Conservation (phyloP, 1,284 basidiomycete genomes). For the Taiwanofungus camphoratus region DNA sequence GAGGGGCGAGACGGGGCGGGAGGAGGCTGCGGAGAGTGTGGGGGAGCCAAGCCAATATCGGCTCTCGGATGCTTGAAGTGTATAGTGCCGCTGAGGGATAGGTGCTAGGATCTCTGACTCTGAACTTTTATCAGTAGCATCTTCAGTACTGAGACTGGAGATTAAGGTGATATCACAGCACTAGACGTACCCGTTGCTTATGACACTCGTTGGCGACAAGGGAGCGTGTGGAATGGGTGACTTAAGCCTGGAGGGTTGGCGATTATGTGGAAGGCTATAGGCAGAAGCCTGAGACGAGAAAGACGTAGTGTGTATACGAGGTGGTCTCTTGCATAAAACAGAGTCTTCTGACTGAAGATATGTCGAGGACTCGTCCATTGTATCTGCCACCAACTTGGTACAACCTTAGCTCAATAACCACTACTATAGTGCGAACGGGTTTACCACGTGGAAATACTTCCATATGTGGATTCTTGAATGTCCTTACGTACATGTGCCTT, state of each 20-base stretch:
- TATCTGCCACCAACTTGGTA: too few relatives aligned
- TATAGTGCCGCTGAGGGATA: conserved; percentile 12
- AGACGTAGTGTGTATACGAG: conserved; percentile 15
- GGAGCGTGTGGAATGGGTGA: conserved; percentile 19
- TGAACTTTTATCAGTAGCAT: neutral
- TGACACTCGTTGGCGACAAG: conserved; percentile 16
- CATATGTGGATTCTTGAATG: too few relatives aligned
- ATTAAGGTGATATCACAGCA: neutral
- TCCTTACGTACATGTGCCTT: too few relatives aligned
- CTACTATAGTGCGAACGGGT: too few relatives aligned
- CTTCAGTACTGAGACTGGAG: neutral
- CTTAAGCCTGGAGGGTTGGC: conserved; percentile 11
- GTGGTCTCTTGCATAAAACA: conserved; percentile 9
- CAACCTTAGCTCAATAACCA: too few relatives aligned
- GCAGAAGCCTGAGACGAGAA: conserved; percentile 19
- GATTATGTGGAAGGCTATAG: conserved; percentile 12
- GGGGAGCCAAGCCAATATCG: conserved; percentile 28
- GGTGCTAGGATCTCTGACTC: neutral
- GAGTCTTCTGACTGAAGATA: conserved; percentile 12
- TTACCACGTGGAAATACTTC: too few relatives aligned
- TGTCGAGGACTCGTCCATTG: conserved; percentile 24
- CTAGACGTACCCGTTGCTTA: conserved; percentile 21
- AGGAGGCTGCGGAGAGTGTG: conserved; percentile 22
- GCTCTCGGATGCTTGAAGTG: conserved; percentile 26
- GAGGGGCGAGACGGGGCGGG: conserved; percentile 23